Conservation (phyloP, 2,329 filamentous ascomycete species). For the Botrytis fabae region DNA sequence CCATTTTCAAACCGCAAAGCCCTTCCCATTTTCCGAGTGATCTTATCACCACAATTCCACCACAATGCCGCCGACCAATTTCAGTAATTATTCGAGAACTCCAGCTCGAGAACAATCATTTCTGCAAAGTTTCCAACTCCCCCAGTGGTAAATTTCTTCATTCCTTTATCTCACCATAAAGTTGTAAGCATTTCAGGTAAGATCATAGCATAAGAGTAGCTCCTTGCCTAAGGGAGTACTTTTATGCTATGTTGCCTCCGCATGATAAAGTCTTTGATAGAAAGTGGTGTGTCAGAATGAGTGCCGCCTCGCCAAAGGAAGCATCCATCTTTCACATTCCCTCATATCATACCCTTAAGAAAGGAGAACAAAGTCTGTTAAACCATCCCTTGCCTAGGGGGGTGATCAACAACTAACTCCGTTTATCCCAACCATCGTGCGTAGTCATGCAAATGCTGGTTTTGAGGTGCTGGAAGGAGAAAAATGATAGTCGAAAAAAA, state of each 20-base stretch:
- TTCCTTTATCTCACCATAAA: neutral
- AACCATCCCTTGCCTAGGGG: conserved; percentile 6
- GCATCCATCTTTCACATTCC: neutral
- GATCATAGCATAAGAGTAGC: neutral
- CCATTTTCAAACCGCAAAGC: neutral
- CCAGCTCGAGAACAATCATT: neutral
- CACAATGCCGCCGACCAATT: neutral
- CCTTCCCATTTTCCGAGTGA: neutral
- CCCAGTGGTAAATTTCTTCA: neutral
- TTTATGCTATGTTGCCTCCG: neutral
- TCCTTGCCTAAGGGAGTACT: neutral
- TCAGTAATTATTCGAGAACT: neutral
- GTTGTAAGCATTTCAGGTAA: neutral
- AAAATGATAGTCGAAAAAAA: neutral
- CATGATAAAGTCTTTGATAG: neutral
- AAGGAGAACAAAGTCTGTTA: neutral
- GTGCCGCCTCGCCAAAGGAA: neutral
- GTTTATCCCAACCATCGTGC: neutral
- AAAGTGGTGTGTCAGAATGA: neutral
- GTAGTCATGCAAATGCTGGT: neutral
- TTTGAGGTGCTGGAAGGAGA: neutral
- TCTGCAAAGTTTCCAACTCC: neutral
- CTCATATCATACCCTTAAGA: neutral
- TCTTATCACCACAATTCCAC: neutral
- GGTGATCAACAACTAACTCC: neutral